Evolutionary conservation across 2,329 filamentous ascomycete species (phyloP).

Genomic region (Alternaria gansuensis): DNA sequence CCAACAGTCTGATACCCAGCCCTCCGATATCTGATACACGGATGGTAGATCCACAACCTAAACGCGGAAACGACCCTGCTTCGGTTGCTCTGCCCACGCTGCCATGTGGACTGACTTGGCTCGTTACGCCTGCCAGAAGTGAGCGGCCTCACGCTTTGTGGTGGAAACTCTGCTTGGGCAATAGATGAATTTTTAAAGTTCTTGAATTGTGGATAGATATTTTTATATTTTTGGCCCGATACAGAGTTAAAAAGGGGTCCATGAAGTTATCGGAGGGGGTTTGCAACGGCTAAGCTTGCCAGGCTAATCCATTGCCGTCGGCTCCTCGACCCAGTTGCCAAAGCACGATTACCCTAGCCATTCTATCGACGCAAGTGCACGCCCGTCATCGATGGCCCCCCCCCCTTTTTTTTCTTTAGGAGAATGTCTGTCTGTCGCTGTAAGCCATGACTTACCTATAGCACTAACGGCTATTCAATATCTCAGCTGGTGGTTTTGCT

Average conservation of each 20-base stretch:
- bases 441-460: constrained; percentile 31
- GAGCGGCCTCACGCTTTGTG: constrained; percentile 1
- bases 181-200: constrained; percentile 9
- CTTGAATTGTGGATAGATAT: background rate
- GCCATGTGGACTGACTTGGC: constrained; percentile 3
- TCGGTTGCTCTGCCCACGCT: constrained; percentile 8
- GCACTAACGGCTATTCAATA: constrained; percentile 29
- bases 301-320: constrained; percentile 18
- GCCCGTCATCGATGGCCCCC: constrained; percentile 3
- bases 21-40: constrained; percentile 44
- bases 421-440: constrained; percentile 21
- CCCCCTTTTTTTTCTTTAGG: constrained; percentile 15
- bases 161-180: constrained; percentile 6
- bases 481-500: constrained; percentile 21
- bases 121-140: constrained; percentile 18
- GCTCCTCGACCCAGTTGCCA: constrained; percentile 25
- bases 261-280: constrained; percentile 10
- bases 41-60: constrained; percentile 39
- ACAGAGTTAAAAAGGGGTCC: constrained; percentile 12
- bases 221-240: background rate
- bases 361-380: constrained; percentile 13
- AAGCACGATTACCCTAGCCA: constrained; percentile 10
- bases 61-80: constrained; percentile 12
- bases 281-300: constrained; percentile 37
- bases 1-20: constrained; percentile 45